Evolutionary conservation across 805 yeast species (phyloP).

Genomic region (Allodekkera sacchari): DNA sequence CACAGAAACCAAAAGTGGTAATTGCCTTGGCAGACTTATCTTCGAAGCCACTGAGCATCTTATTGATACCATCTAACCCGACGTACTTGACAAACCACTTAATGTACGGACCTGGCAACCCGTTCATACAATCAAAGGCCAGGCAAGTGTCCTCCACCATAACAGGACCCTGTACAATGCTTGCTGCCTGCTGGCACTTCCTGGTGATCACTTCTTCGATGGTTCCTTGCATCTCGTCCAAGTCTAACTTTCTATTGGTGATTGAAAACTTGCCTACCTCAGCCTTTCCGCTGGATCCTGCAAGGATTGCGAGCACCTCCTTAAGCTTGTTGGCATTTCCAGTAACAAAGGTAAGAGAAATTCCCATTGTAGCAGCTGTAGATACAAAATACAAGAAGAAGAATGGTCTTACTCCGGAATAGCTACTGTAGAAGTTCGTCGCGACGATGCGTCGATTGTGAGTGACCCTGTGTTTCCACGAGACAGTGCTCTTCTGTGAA

Average conservation of each 20-base stretch:
- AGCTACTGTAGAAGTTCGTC: too few relatives aligned
- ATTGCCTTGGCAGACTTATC: constrained; percentile 82
- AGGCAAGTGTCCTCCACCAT: constrained; percentile 93
- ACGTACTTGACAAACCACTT: constrained; percentile 82
- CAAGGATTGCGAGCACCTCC: constrained; percentile 74
- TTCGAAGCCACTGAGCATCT: constrained; percentile 72
- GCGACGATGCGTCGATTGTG: too few relatives aligned
- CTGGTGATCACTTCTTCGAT: constrained; percentile 72
- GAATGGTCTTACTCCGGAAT: too few relatives aligned
- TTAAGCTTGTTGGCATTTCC: constrained; percentile 84
- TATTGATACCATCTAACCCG: constrained; percentile 71
- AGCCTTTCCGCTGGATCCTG: constrained; percentile 27
- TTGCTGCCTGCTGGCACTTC: constrained; percentile 72
- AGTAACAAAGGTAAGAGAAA: constrained; percentile 33
- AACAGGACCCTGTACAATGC: constrained; percentile 62
- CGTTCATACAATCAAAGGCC: constrained; percentile 68
- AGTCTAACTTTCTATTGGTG: constrained; percentile 60
- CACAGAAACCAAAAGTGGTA: constrained; percentile 89
- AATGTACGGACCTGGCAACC: constrained; percentile 82
- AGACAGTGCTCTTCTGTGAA: too few relatives aligned
- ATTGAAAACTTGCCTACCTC: constrained; percentile 44
- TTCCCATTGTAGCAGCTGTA: too few relatives aligned
- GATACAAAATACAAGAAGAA: too few relatives aligned
- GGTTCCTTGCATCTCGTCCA: constrained; percentile 88
- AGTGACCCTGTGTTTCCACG: too few relatives aligned